These are phyloP conservation scores for Phytophthora lateralis DNA, from an alignment of 352 stramenopile species.

Conservation along the genomic window DNA sequence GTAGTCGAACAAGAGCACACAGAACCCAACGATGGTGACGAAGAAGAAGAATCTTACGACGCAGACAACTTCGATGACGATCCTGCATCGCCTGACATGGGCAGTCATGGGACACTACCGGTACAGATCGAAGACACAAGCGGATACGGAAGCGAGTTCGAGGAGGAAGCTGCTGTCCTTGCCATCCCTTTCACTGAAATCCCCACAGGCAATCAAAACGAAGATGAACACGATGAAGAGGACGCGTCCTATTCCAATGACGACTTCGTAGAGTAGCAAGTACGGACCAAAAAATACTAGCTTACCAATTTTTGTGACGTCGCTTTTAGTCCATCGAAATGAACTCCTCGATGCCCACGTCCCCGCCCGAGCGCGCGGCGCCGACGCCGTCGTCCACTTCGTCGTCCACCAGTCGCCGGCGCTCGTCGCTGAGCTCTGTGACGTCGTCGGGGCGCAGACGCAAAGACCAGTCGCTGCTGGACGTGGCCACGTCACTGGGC, in stretches of 20 bases:
- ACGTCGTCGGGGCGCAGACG: constrained; percentile 22
- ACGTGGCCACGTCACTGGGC: constrained; percentile 24
- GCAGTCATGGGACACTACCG: not conserved
- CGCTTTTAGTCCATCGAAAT: not conserved
- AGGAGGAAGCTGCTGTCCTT: constrained; percentile 34
- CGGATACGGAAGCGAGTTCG: constrained; percentile 48
- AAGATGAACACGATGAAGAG: constrained; percentile 20
- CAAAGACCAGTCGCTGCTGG: constrained; percentile 28
- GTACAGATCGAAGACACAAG: constrained; percentile 2
- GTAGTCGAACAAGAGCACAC: constrained; percentile 1
- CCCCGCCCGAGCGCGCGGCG: not conserved
- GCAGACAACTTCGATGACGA: constrained; percentile 53
- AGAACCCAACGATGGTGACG: not conserved
- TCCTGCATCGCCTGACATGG: not conserved
- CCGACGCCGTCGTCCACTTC: constrained; percentile 6
- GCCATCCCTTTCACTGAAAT: not conserved
- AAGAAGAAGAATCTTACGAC: constrained; percentile 26
- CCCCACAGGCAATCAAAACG: constrained; percentile 13
- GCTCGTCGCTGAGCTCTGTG: constrained; percentile 30
- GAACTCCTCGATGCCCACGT: not conserved
- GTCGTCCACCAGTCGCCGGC: not conserved
- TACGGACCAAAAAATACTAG: constrained; percentile 4
- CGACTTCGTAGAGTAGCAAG: constrained; percentile 38
- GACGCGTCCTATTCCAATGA: constrained; percentile 46
- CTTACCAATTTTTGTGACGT: not conserved